phyloP scores from a whole-genome alignment of 768 basidiomycete genomes.

The Boletus speciosus region DNA sequence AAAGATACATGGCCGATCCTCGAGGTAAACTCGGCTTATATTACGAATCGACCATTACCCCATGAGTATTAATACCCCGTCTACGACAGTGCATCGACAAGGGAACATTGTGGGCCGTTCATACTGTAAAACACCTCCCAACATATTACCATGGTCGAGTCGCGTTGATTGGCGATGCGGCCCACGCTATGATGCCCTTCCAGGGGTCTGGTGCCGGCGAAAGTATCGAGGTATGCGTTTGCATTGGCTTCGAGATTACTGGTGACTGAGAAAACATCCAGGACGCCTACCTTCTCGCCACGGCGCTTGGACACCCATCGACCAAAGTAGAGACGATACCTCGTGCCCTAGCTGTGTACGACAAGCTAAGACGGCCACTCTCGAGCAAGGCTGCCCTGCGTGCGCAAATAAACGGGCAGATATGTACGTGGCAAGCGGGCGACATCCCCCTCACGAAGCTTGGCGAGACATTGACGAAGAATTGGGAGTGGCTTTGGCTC shows the following conservation, averaged over 20 bases:
- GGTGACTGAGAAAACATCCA: constrained; percentile 6
- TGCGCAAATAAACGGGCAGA: constrained; percentile 17
- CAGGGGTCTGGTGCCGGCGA: constrained; percentile 45
- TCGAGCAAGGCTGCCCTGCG: constrained; percentile 34
- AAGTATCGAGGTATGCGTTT: constrained; percentile 38
- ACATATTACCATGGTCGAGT: constrained; percentile 53
- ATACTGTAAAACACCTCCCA: constrained; percentile 49
- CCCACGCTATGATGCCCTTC: constrained; percentile 41
- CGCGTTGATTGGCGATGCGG: constrained; percentile 44
- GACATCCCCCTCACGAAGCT: constrained; percentile 37
- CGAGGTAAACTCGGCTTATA: constrained; percentile 37
- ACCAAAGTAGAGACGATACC: constrained; percentile 35
- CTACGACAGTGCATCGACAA: constrained; percentile 47
- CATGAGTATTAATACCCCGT: neutral
- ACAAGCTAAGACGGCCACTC: constrained; percentile 47
- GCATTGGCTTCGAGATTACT: too few species aligned
- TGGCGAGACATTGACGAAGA: constrained; percentile 40
- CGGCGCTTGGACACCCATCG: constrained; percentile 42
- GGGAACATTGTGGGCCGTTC: constrained; percentile 61
- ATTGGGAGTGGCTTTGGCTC: constrained; percentile 54
- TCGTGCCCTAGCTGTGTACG: constrained; percentile 44
- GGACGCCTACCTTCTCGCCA: constrained; percentile 38
- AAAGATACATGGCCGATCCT: constrained; percentile 56
- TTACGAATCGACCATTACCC: neutral
- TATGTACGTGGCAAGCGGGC: constrained; percentile 13